Conservation (phyloP, 2,329 filamentous ascomycete genomes). For the Ophiobolus disseminans region DNA sequence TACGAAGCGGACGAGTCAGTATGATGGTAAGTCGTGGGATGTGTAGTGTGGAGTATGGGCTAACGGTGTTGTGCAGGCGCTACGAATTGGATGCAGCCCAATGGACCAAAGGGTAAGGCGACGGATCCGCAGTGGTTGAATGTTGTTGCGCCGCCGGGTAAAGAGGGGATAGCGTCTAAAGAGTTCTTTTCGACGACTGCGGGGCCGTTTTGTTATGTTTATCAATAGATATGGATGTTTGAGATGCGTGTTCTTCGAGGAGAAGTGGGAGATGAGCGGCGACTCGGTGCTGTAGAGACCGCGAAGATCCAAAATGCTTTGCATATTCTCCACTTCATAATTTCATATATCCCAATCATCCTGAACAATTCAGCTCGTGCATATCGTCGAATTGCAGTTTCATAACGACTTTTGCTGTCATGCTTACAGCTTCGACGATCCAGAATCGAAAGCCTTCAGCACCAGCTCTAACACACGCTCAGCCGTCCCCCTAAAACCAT, state of each 20-base stretch:
- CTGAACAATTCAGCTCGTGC: too few species aligned
- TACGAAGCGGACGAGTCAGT: conserved; percentile 31
- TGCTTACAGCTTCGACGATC: conserved; percentile 34
- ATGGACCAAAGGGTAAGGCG: conserved; percentile 49
- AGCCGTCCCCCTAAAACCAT: conserved; percentile 44
- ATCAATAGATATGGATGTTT: too few species aligned
- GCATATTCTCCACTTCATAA: too few species aligned
- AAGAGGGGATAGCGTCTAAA: conserved; percentile 30
- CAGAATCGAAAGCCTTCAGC: conserved; percentile 30
- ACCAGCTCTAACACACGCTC: conserved; percentile 1
- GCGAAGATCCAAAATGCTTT: too few species aligned
- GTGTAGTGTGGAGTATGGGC: neutral
- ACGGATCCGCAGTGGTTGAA: conserved; percentile 37
- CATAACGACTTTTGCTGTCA: too few species aligned
- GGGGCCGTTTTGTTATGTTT: conserved; percentile 45
- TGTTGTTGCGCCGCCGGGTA: conserved; percentile 31
- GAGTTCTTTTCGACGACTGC: conserved; percentile 38
- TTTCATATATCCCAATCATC: too few species aligned
- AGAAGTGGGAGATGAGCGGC: too few species aligned
- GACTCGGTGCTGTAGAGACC: too few species aligned
- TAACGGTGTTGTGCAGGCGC: conserved; percentile 27
- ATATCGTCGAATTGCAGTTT: too few species aligned
- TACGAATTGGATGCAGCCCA: conserved; percentile 54
- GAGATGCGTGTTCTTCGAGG: too few species aligned
- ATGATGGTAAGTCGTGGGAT: conserved; percentile 43